phyloP scores from a whole-genome alignment of 2,329 filamentous ascomycete genomes.

The Erysiphe pulchra region DNA sequence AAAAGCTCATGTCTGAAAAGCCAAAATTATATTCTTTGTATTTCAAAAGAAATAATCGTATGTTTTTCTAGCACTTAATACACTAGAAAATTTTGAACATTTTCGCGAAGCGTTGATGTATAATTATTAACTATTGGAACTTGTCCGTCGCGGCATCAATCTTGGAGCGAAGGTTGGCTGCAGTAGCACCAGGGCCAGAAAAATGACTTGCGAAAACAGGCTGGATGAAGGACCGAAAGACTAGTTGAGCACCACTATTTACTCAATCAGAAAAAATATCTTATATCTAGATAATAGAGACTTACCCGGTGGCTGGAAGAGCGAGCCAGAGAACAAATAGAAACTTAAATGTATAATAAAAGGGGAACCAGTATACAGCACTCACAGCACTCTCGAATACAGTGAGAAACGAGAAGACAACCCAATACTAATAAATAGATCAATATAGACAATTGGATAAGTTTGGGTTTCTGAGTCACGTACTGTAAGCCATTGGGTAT shows the following conservation, averaged over 20 bases:
- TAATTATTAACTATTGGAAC: background rate
- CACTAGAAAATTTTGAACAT: no score
- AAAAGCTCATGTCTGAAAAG: background rate
- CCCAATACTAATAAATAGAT: slow-evolving; percentile 42
- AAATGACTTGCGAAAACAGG: slow-evolving; percentile 91
- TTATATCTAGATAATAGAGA: slow-evolving; percentile 5
- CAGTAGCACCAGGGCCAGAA: slow-evolving; percentile 38
- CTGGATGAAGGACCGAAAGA: slow-evolving; percentile 90
- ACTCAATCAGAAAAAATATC: slow-evolving; percentile 4
- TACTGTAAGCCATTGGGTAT: slow-evolving; percentile 60
- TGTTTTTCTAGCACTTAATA: background rate
- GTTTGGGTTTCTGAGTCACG: slow-evolving; percentile 12
- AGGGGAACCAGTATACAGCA: slow-evolving; percentile 86
- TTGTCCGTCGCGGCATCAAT: slow-evolving; percentile 27
- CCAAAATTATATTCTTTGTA: background rate
- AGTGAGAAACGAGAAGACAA: slow-evolving; percentile 62
- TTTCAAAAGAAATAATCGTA: background rate
- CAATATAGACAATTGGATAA: background rate
- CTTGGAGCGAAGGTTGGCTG: slow-evolving; percentile 71
- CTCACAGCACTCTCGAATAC: slow-evolving; percentile 61
- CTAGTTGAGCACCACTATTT: slow-evolving; percentile 65
- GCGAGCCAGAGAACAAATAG: slow-evolving; percentile 92
- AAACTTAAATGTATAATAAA: slow-evolving; percentile 99
- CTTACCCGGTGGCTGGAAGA: slow-evolving; percentile 79
- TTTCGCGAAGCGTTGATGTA: no score